Base-by-base conservation (phyloP, 2,329 filamentous ascomycete genomes). In the Dendryphion nanum region DNA sequence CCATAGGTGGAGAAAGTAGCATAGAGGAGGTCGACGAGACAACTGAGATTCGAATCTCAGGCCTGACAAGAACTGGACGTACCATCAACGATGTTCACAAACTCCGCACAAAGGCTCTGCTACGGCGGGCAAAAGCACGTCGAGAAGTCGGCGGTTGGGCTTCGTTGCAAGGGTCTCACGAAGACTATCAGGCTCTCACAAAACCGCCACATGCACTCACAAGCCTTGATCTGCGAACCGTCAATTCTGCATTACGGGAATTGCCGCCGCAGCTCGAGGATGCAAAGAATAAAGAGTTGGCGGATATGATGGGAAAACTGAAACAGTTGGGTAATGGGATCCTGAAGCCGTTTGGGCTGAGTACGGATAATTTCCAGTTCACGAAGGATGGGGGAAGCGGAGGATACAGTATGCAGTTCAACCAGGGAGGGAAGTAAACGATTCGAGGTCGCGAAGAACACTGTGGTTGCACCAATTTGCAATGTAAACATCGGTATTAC, bases 251-350 rank as follows among this genome's bases (percentile, higher is more conserved):
- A 51, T 71, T 94, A 42, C 66, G 73, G 12, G 70, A 73, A 16
- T 67, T 97, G 26, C 87, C 88, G 2, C 71, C 76, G 1, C 75
- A 77, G 45, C 77, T 89, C 34, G 86, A 91, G 48, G 78, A 78
- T 14, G 89, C 90, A 1, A 88, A 89, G 68, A 85, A 95, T 58
- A 78, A 77, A 51, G 93, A 98, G 68, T 88, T 93, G 78, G 83
- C 79, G 3, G 91, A 98, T 69, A 96, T 97, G 89, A 95, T 95
- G 89, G 87, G 85, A 14, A 96, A 97, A 71, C 69, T 98, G 54
- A 96, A 95, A 62, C 82, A 86, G 67, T 71, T 98, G 43, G 93
- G 93, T 0, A 95, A 98, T 61, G 89, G 89, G 1, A 81, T 98
- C 13, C 64, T 98, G 35, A 95, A 86, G 61, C 91, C 91, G 1